Evolutionary conservation across 2,329 filamentous ascomycete species (phyloP).

Genomic region (Cercospora zeina): DNA sequence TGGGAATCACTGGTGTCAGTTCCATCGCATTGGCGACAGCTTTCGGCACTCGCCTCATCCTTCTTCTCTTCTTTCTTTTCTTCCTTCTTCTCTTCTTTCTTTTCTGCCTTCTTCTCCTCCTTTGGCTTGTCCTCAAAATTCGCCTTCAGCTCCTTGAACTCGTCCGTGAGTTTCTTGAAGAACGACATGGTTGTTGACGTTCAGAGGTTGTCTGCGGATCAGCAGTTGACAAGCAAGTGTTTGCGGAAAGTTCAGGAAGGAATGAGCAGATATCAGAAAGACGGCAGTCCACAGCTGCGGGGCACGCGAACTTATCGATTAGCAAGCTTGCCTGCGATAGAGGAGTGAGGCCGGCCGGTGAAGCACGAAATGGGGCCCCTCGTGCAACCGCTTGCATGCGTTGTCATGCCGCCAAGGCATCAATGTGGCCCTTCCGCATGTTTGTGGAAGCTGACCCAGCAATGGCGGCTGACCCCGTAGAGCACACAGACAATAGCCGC

Average conservation of each 20-base stretch:
- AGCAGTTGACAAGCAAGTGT: neutral
- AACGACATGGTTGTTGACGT: conserved; percentile 44
- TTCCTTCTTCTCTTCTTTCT: conserved; percentile 34
- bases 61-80: conserved; percentile 21
- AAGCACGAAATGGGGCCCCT: conserved; percentile 7
- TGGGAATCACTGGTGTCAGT: neutral
- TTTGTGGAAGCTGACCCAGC: conserved; percentile 16
- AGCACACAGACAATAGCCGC: too few relatives aligned
- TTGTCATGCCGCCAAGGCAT: conserved; percentile 15
- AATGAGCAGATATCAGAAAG: neutral
- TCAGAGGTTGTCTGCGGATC: neutral
- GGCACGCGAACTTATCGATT: conserved; percentile 18
- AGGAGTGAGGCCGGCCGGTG: conserved; percentile 17
- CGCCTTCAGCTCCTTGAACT: conserved; percentile 46
- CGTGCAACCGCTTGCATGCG: conserved; percentile 16
- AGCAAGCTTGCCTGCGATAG: conserved; percentile 3
- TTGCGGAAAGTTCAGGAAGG: neutral
- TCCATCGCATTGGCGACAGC: neutral
- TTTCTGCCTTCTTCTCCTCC: conserved; percentile 40
- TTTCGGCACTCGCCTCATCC: conserved; percentile 16
- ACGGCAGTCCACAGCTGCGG: conserved; percentile 14
- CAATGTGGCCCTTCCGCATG: conserved; percentile 14
- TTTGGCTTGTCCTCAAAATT: conserved; percentile 39
- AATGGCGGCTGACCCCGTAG: too few relatives aligned
- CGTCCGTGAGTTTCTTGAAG: conserved; percentile 51